Conservation (phyloP, 2,329 filamentous ascomycete genomes). For the Ophiostoma quercus region DNA sequence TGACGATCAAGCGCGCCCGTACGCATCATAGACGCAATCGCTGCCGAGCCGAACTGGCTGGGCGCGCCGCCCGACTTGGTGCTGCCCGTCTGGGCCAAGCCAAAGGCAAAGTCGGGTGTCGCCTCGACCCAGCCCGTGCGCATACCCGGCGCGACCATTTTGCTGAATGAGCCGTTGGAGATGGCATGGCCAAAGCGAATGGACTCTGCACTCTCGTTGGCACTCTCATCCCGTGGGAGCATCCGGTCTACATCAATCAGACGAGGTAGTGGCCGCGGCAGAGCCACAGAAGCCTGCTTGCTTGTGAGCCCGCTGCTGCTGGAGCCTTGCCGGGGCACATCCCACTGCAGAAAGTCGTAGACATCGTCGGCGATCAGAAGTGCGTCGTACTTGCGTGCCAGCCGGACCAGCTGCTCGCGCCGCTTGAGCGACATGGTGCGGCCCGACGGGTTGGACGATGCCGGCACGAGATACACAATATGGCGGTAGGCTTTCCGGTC, state of each 20-base stretch:
- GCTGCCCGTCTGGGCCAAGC: slow-evolving; percentile 49
- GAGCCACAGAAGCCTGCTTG: slow-evolving; percentile 32
- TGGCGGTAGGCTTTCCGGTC: slow-evolving; percentile 78
- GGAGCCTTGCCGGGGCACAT: slow-evolving; percentile 31
- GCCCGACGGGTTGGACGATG: slow-evolving; percentile 82
- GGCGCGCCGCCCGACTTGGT: slow-evolving; percentile 55
- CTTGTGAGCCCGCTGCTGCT: not conserved
- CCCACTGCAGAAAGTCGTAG: slow-evolving; percentile 89
- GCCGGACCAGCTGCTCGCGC: slow-evolving; percentile 62
- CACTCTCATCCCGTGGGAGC: slow-evolving; percentile 43
- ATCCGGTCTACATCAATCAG: slow-evolving; percentile 72
- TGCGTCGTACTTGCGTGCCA: slow-evolving; percentile 74
- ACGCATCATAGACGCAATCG: slow-evolving; percentile 47
- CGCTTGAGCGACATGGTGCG: slow-evolving; percentile 70
- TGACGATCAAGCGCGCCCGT: slow-evolving; percentile 43
- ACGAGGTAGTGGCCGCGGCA: slow-evolving; percentile 53
- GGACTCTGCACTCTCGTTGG: slow-evolving; percentile 35
- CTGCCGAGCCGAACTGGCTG: slow-evolving; percentile 44
- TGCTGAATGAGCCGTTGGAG: slow-evolving; percentile 87
- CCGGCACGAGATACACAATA: slow-evolving; percentile 81
- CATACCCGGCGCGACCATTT: slow-evolving; percentile 74
- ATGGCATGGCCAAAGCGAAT: slow-evolving; percentile 67
- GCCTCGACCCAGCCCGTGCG: slow-evolving; percentile 86
- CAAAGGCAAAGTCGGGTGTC: slow-evolving; percentile 49
- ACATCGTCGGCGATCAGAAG: slow-evolving; percentile 88